These are phyloP conservation scores for Quercus phellos DNA, from an alignment of 331 rosid species.

Conservation along the genomic window DNA sequence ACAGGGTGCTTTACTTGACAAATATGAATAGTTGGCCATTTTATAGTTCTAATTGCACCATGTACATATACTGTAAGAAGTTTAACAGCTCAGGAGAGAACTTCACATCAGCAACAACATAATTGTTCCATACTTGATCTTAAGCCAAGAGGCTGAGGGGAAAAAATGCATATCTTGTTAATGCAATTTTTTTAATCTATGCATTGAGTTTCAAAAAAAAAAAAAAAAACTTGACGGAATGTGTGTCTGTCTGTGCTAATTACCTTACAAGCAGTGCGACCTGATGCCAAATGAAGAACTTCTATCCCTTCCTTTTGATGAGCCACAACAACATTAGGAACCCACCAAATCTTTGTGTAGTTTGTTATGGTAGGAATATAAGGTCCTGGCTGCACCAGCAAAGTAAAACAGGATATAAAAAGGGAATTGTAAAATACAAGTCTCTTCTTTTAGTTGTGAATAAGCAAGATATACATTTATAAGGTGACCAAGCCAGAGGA, in stretches of 20 bases:
- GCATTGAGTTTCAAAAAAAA: background rate
- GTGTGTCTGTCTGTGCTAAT: background rate
- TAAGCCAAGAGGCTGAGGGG: background rate
- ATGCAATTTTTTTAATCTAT: background rate
- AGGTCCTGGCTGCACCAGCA: constrained; percentile 62
- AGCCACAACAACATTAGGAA: constrained; percentile 97
- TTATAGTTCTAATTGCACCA: background rate
- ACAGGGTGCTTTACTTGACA: background rate
- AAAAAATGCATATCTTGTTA: background rate
- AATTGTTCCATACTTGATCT: background rate
- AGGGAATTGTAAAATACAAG: background rate
- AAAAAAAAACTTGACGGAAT: too few species aligned
- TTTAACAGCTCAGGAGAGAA: background rate
- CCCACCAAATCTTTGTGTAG: constrained; percentile 99
- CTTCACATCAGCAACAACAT: background rate
- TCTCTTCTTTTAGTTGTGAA: background rate
- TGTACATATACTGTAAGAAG: background rate
- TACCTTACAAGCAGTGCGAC: constrained; percentile 93
- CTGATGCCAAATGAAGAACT: constrained; percentile 88
- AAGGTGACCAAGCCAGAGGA: background rate
- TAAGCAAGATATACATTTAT: background rate
- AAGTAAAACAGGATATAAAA: constrained; percentile 11
- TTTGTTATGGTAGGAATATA: constrained; percentile 95
- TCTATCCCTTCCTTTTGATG: constrained; percentile 96
- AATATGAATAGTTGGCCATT: background rate